Evolutionary conservation across 1,284 basidiomycete genomes (phyloP), one percentile per base, ranked within the genome.

Genomic region (Microbotryomycetes sp.): DNA sequence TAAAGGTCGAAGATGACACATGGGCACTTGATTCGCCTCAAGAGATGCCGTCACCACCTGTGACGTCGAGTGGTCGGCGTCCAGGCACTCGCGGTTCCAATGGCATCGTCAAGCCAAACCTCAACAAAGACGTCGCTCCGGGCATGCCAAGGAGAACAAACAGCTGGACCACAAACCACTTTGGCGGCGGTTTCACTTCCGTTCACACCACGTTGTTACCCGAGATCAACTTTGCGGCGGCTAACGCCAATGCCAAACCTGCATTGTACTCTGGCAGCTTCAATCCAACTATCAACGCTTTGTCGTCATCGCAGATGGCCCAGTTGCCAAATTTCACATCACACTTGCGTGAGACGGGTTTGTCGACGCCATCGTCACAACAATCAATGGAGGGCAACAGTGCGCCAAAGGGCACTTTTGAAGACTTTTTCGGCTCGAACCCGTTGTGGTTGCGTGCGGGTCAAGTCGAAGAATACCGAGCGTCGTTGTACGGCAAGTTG

Each of bases 81-180:
- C 36, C 61, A 45, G 58, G 56, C 4, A 69, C 69, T 3, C 65
- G 69, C 29, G 60, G 56, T 23, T 84, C 60, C 52, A 50, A 56
- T 55, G 26, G 47, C 7, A 62, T 74, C 59, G 30, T 71, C 55
- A 83, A 83, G 1, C 84, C 86, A 47, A 92, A 92, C 74, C 85
- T 86, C 0, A 83, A 86, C 70, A 94, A 94, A 73, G 92, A 94
- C 71, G 77, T 92, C 6, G 82, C 87, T 2, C 80, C 82, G 1
- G 83, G 16, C 67, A 77, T 55, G 75, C 79, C 32, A 22, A 14
- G 54, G 16, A 31, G 31, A 1, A 54, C 50, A 19, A 49, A 49
- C 14, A 49, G 31, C 47, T 64, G 65, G 65, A 49, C 64, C 28
- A 58, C 59, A 14, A 25, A 52, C 16, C 57, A 54, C 15, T 61